Base-by-base conservation (phyloP, 140 eudicot species). In the Erigeron philadelphicus region DNA sequence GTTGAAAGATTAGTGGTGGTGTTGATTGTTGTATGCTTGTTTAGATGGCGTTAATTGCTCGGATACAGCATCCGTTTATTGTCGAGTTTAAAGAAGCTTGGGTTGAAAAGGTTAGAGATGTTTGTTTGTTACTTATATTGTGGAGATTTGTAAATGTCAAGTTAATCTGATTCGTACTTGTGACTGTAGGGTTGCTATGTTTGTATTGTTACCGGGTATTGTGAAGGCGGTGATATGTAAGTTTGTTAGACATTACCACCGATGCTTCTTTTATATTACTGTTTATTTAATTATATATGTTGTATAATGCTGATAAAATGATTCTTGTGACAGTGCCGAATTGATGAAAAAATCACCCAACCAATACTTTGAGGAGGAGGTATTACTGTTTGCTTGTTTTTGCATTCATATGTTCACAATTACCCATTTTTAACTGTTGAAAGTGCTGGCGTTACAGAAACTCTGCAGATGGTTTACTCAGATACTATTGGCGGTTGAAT, bases 151-250 rank as follows among this genome's bases (percentile, higher is more conserved):
- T 31, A 31, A 31, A 0, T 31, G 38, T 31, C 9, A 2, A 31
- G 35, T 67, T 53, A 17, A 52, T 68, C 72, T 31, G 61, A 67
- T 31, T 54, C 17, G 38, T 31, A 31, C 5, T 31, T 31, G 38
- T 31, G 3, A 13, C n/a, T 52, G 35, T 50, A 93, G 98, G 98
- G 98, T n/a, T 93, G 98, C 83, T 93, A 93, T 80, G 98, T 93
- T 59, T 93, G 98, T 81, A 93, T 93, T 59, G 93, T 93, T 21
- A 93, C 98, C 2, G 96, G 98, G 49, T 93, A 93, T 41, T 93
- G 98, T 71, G 98, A 93, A 83, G 98, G 98, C 38, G 98, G 98
- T 58, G 98, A 93, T 78, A 93, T 93, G 98, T 93, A 82, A 93
- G 98, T 86, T 9, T 5, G 23, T 38, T 57, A 43, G 11, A 55